phyloP scores from a whole-genome alignment of 2,329 filamentous ascomycete genomes.

The Fusarium sp. region DNA sequence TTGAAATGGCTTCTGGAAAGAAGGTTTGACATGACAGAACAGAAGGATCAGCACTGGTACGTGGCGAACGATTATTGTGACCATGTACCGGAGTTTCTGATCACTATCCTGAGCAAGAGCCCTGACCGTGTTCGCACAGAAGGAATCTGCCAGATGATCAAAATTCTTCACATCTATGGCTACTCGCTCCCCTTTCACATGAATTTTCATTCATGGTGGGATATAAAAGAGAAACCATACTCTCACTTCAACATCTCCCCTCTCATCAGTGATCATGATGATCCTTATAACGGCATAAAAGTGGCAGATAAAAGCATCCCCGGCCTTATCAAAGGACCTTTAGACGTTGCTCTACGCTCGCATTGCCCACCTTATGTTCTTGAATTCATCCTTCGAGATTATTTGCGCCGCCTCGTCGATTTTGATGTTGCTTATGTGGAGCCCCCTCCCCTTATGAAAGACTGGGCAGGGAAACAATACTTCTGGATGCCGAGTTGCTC shows the following conservation, averaged over 20 bases:
- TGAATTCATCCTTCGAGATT: neutral
- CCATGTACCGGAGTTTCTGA: neutral
- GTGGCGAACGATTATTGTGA: rapidly evolving
- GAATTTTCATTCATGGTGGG: rapidly evolving
- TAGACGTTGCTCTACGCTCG: neutral
- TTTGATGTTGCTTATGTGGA: rapidly evolving
- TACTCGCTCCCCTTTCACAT: neutral
- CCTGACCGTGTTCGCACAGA: neutral
- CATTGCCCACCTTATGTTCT: neutral
- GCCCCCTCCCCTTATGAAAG: neutral
- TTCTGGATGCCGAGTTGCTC: neutral
- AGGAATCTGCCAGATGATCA: slow-evolving; percentile 9
- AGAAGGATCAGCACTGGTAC: neutral
- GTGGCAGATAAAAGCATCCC: too few relatives aligned
- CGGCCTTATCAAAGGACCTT: neutral
- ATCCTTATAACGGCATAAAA: too few relatives aligned
- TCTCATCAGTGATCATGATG: too few relatives aligned
- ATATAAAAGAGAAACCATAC: neutral
- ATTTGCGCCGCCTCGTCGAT: neutral
- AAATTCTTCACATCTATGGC: neutral
- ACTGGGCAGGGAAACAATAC: neutral
- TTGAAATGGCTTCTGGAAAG: neutral
- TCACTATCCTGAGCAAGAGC: neutral
- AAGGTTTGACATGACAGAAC: neutral
- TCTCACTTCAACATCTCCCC: neutral